Evolutionary conservation across 2,329 filamentous ascomycete genomes (phyloP).

Genomic region (Taxawa tesnikishii): DNA sequence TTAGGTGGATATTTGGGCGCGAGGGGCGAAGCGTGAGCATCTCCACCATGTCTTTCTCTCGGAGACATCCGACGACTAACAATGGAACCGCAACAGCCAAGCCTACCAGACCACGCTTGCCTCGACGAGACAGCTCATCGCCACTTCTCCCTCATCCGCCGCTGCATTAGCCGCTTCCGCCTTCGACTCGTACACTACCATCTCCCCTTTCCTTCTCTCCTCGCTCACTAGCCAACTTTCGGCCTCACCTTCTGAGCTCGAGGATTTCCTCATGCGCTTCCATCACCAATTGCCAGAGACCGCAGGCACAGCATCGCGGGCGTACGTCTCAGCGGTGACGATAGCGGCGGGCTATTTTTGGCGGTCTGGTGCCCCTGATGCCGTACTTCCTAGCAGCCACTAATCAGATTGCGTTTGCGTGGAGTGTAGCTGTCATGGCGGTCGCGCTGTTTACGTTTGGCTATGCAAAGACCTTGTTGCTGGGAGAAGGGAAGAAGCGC

Average conservation of each 20-base stretch:
- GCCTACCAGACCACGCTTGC: constrained; percentile 33
- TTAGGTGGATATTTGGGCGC: constrained; percentile 32
- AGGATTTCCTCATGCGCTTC: constrained; percentile 36
- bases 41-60: neutral
- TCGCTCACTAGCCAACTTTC: constrained; percentile 10
- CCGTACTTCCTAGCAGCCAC: constrained; percentile 50
- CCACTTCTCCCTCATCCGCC: constrained; percentile 15
- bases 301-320: constrained; percentile 26
- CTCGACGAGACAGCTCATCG: constrained; percentile 20
- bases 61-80: neutral
- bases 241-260: constrained; percentile 19
- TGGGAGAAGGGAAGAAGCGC: constrained; percentile 23
- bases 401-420: constrained; percentile 39
- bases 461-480: constrained; percentile 49
- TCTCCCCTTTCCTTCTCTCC: constrained; percentile 20
- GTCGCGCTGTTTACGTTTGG: constrained; percentile 51
- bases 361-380: constrained; percentile 57
- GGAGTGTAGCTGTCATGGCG: constrained; percentile 49
- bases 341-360: constrained; percentile 61
- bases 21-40: constrained; percentile 33
- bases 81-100: too few species aligned
- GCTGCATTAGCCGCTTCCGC: constrained; percentile 26
- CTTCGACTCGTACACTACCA: constrained; percentile 28
- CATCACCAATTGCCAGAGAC: constrained; percentile 33
- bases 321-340: constrained; percentile 45